Conservation (phyloP, 192 early-diverging fungal genomes). For the Gaertneriomyces sp. region DNA sequence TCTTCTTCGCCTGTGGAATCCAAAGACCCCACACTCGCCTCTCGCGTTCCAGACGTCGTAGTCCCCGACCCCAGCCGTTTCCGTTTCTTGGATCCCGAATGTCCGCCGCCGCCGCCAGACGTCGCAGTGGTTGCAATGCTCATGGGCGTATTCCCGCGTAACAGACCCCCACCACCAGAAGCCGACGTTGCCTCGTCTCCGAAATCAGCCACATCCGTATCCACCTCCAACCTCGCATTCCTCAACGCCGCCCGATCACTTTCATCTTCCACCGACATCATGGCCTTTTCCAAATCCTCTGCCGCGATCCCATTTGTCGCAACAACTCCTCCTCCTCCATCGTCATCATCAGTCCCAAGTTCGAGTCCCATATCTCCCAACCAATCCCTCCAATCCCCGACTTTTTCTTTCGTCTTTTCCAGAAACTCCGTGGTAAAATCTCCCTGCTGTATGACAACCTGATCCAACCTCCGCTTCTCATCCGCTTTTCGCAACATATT, state of each 20-base stretch:
- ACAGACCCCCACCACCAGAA: neutral
- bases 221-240: constrained; percentile 54
- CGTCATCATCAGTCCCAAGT: constrained; percentile 25
- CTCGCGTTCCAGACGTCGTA: no score
- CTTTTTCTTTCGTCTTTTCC: constrained; percentile 21
- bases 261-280: constrained; percentile 64
- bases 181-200: constrained; percentile 31
- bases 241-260: constrained; percentile 57
- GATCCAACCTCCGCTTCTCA: constrained; percentile 81
- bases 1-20: no score
- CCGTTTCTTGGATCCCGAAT: no score
- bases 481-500: constrained; percentile 77
- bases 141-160: no score
- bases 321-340: constrained; percentile 11
- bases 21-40: no score
- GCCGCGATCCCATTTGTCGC: constrained; percentile 10
- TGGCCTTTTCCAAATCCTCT: constrained; percentile 49
- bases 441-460: constrained; percentile 76
- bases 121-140: no score
- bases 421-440: constrained; percentile 69
- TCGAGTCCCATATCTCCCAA: constrained; percentile 42
- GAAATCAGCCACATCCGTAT: constrained; percentile 60
- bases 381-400: constrained; percentile 62
- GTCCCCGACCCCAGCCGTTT: no score
- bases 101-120: no score